phyloP scores from a whole-genome alignment of 257 asterid species.

The Cynanchum wilfordii region DNA sequence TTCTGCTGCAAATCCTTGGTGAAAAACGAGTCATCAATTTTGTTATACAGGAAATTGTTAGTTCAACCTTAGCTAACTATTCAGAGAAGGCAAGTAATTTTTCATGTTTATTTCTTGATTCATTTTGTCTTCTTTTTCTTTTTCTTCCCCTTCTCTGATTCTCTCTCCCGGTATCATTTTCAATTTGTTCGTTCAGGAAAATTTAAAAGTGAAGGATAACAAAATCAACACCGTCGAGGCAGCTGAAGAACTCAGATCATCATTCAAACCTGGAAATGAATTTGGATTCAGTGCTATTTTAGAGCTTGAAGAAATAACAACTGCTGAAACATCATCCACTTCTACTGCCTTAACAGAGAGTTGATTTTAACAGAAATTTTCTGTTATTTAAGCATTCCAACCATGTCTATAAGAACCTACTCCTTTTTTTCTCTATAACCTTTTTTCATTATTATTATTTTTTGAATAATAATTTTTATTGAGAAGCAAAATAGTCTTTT shows the following conservation, averaged over 20 bases:
- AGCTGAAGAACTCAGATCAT: constrained; percentile 59
- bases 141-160: neutral
- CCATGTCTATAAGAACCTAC: neutral
- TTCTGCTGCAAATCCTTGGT: constrained; percentile 67
- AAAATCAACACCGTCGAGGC: constrained; percentile 61
- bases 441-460: no score
- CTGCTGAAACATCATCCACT: constrained; percentile 22
- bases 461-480: no score
- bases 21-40: constrained; percentile 66
- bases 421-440: no score
- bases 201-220: constrained; percentile 60
- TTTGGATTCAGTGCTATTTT: constrained; percentile 74
- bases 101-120: neutral
- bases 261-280: constrained; percentile 54
- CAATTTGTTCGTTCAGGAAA: constrained; percentile 40
- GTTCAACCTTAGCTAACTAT: constrained; percentile 57
- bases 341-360: neutral
- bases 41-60: constrained; percentile 65
- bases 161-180: constrained; percentile 10
- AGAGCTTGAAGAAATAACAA: constrained; percentile 44
- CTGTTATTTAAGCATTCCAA: neutral
- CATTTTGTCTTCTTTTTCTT: no score
- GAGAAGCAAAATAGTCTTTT: no score
- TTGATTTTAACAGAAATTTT: neutral
- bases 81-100: constrained; percentile 54